Evolutionary conservation across 1,284 basidiomycete genomes (phyloP).

Genomic region (Ustilago nuda): DNA sequence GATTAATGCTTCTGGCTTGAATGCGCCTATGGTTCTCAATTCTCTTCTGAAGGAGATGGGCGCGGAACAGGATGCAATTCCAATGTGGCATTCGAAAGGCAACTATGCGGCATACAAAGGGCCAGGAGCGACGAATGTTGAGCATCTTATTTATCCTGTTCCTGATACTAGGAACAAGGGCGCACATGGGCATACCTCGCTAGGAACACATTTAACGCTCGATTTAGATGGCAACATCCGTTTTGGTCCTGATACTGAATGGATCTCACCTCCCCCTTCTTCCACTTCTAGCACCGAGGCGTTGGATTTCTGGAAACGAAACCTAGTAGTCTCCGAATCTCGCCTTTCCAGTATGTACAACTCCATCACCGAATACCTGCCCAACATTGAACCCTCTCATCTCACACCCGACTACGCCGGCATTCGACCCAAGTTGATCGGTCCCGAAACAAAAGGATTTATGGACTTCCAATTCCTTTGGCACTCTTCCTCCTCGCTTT

Average conservation of each 20-base stretch:
- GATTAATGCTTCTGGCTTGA: conserved; percentile 89
- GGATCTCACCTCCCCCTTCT: conserved; percentile 73
- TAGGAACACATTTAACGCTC: conserved; percentile 71
- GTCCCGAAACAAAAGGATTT: conserved; percentile 78
- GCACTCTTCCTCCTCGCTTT: conserved; percentile 54
- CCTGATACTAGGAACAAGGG: conserved; percentile 55
- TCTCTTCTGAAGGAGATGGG: conserved; percentile 41
- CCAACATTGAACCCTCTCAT: conserved; percentile 76
- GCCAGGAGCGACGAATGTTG: conserved; percentile 44
- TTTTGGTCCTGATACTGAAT: conserved; percentile 94
- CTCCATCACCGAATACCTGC: conserved; percentile 75
- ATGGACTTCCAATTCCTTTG: conserved; percentile 79
- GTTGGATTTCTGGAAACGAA: conserved; percentile 56
- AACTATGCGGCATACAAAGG: conserved; percentile 67
- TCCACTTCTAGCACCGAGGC: neutral
- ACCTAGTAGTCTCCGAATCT: conserved; percentile 46
- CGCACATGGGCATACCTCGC: conserved; percentile 59
- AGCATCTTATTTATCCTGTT: conserved; percentile 65
- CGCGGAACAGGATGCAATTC: conserved; percentile 32
- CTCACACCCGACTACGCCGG: conserved; percentile 90
- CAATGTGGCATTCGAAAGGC: conserved; percentile 65
- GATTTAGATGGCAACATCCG: conserved; percentile 87
- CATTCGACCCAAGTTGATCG: conserved; percentile 86
- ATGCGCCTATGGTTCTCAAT: conserved; percentile 69
- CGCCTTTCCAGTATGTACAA: conserved; percentile 61